phyloP scores from a whole-genome alignment of 768 basidiomycete species.

The Megacollybia marginata region DNA sequence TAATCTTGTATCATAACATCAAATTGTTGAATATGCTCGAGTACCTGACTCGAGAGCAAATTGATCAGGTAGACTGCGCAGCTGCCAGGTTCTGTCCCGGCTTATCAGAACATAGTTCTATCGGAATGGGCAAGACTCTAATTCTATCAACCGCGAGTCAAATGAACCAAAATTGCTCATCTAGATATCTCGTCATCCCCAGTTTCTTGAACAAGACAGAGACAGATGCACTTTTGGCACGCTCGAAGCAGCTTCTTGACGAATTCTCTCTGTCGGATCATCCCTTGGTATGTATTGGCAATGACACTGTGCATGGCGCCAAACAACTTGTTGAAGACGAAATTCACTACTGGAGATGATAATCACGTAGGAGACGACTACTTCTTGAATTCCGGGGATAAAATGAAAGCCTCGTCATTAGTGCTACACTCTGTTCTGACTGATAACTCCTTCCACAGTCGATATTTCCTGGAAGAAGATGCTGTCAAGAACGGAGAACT shows the following conservation, averaged over 20 bases:
- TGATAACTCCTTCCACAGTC: conserved; percentile 23
- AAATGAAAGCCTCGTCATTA: conserved; percentile 44
- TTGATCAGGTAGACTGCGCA: conserved; percentile 40
- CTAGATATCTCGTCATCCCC: conserved; percentile 74
- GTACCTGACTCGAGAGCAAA: conserved; percentile 49
- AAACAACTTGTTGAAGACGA: conserved; percentile 47
- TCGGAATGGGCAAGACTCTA: conserved; percentile 41
- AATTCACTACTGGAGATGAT: conserved; percentile 76
- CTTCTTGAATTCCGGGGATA: conserved; percentile 87
- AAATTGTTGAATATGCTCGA: conserved; percentile 22
- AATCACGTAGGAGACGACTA: conserved; percentile 88
- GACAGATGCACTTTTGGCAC: conserved; percentile 50
- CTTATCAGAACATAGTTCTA: conserved; percentile 2
- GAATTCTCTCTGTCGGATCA: conserved; percentile 74
- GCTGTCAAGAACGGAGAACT: conserved; percentile 70
- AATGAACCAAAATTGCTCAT: neutral
- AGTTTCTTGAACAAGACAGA: conserved; percentile 60
- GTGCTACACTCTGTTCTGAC: neutral
- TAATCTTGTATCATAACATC: too few species aligned
- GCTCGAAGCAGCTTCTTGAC: conserved; percentile 71
- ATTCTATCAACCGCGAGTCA: neutral
- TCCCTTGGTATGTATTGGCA: conserved; percentile 52
- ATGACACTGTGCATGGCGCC: neutral
- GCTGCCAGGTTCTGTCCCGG: neutral
- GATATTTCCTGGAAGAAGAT: conserved; percentile 90